A percentile compares a stretch with the other conserved stretches of the same genome.
These are phyloP conservation scores for Pythium angustatum DNA, from an alignment of 352 stramenopile genomes.

Conservation along the genomic window DNA sequence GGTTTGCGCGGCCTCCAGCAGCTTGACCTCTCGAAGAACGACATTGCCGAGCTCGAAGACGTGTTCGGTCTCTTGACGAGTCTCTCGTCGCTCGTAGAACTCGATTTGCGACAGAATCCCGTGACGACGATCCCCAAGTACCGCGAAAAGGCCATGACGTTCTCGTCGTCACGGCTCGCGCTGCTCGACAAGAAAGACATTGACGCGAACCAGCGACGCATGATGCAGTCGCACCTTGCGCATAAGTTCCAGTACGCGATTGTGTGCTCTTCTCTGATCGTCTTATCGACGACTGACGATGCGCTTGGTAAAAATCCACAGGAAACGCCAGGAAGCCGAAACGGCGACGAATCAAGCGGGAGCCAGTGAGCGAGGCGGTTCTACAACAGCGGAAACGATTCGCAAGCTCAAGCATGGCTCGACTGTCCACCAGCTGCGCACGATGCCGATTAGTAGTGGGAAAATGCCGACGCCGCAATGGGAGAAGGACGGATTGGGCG, in stretches of 20 bases:
- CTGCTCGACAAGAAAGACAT: conserved; percentile 77
- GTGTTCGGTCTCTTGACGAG: conserved; percentile 58
- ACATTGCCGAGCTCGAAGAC: conserved; percentile 62
- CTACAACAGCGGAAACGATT: conserved; percentile 33
- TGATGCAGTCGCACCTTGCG: conserved; percentile 79
- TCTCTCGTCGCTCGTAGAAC: conserved; percentile 47
- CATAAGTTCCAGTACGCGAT: conserved; percentile 69
- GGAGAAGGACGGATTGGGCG: conserved; percentile 34
- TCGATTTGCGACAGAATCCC: conserved; percentile 62
- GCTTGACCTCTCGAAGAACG: conserved; percentile 69
- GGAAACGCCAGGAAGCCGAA: conserved; percentile 45
- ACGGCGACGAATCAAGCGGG: conserved; percentile 3
- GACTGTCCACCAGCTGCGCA: conserved; percentile 48
- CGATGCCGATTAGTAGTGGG: conserved; percentile 32
- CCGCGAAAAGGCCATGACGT: conserved; percentile 72
- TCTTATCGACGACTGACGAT: background rate
- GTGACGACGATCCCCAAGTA: conserved; percentile 60
- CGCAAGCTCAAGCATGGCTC: conserved; percentile 48
- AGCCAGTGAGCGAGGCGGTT: background rate
- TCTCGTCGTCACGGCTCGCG: conserved; percentile 53
- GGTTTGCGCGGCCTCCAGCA: conserved; percentile 48
- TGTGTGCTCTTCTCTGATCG: background rate
- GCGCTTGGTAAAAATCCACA: background rate
- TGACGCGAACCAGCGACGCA: conserved; percentile 64
- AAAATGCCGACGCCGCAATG: conserved; percentile 18